Conservation (phyloP, 2,329 filamentous ascomycete species). For the Arthrobotrys conoides region DNA sequence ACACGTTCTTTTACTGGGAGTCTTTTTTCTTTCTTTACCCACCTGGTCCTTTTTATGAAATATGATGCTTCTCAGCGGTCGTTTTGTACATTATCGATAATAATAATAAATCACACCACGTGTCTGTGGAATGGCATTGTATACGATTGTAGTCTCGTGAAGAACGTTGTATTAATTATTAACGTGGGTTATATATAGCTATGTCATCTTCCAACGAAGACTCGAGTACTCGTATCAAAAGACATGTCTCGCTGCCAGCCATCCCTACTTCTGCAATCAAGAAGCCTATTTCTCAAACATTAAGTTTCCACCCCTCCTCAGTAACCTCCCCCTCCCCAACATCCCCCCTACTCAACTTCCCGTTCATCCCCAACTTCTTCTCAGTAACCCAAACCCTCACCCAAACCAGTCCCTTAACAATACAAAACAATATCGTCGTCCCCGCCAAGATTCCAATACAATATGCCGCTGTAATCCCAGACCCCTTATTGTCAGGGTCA, state of each 20-base stretch:
- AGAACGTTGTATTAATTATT: slow-evolving; percentile 17
- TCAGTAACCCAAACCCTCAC: slow-evolving; percentile 71
- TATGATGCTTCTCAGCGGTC: slow-evolving; percentile 20
- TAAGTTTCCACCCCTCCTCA: slow-evolving; percentile 61
- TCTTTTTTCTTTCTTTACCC: not conserved
- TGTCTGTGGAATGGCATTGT: not conserved
- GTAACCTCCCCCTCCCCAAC: slow-evolving; percentile 61
- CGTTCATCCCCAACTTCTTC: slow-evolving; percentile 67
- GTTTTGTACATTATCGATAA: slow-evolving; percentile 45
- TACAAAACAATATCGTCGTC: slow-evolving; percentile 71
- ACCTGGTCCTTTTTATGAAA: not conserved
- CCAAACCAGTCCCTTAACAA: slow-evolving; percentile 72
- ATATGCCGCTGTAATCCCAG: slow-evolving; percentile 75
- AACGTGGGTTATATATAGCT: slow-evolving; percentile 3
- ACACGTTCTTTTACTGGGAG: slow-evolving; percentile 1
- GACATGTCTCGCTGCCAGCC: slow-evolving; percentile 9
- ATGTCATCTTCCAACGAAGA: not conserved
- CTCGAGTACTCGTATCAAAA: not conserved
- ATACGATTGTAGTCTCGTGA: not conserved
- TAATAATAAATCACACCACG: slow-evolving; percentile 33
- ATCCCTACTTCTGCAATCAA: not conserved
- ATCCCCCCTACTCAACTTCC: slow-evolving; percentile 66
- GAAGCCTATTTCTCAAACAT: slow-evolving; percentile 1
- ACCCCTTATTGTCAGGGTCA: slow-evolving; percentile 72
- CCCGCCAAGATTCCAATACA: slow-evolving; percentile 74